Percentiles rank a stretch among this genome's conserved stretches.
Evolutionary conservation across 163 green algal species (phyloP).

Genomic region (Trebouxia gelatinosa): DNA sequence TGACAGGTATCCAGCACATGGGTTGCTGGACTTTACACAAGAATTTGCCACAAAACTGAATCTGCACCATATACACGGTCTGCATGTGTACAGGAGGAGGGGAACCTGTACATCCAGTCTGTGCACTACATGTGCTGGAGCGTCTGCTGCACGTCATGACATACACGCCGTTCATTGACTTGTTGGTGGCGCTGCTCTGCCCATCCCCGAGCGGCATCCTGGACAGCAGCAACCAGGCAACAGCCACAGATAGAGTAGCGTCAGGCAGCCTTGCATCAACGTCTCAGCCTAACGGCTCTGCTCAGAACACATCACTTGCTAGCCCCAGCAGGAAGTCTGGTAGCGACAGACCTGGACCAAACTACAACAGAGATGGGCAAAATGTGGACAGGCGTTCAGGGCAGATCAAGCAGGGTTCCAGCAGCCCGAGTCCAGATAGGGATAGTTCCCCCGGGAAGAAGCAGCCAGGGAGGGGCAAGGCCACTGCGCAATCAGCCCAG

Average conservation of each 20-base stretch:
- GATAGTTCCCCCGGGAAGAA: no score
- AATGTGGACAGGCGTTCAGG: no score
- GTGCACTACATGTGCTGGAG: slow-evolving; percentile 73
- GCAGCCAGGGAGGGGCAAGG: no score
- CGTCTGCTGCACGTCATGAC: slow-evolving; percentile 72
- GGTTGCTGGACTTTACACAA: no score
- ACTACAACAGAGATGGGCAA: no score
- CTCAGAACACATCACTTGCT: not conserved
- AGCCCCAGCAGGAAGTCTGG: no score
- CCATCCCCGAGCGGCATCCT: not conserved
- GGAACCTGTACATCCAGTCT: not conserved
- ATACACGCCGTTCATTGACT: slow-evolving; percentile 53
- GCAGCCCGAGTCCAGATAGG: no score
- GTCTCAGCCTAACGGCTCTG: not conserved
- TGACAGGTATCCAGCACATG: no score
- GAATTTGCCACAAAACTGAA: no score
- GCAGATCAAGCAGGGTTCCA: no score
- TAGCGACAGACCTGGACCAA: no score
- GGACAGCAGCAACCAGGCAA: not conserved
- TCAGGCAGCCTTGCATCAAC: slow-evolving; percentile 2
- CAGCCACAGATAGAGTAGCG: not conserved
- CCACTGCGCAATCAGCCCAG: not conserved
- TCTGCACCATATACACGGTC: no score
- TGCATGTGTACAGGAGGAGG: not conserved
- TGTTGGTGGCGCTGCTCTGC: slow-evolving; percentile 36